Evolutionary conservation across 306 rosid species (phyloP).

Genomic region (Castanea mollissima): DNA sequence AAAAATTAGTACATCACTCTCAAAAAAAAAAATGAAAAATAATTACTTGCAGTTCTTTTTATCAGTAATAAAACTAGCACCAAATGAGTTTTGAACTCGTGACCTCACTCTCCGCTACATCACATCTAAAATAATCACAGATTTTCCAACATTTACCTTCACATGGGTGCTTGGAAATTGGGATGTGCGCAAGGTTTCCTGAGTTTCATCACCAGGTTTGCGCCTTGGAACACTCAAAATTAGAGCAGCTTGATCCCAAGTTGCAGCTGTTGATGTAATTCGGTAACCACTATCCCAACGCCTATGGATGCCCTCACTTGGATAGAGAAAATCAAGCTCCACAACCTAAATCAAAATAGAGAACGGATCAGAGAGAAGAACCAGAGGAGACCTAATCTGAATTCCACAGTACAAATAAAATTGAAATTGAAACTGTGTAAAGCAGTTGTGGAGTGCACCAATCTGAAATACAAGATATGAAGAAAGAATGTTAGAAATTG

Average conservation of each 20-base stretch:
- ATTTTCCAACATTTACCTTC: slow-evolving; percentile 50
- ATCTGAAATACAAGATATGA: not conserved
- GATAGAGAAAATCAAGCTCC: slow-evolving; percentile 97
- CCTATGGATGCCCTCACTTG: slow-evolving; percentile 95
- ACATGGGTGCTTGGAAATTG: slow-evolving; percentile 96
- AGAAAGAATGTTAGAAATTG: not conserved
- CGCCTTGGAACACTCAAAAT: slow-evolving; percentile 88
- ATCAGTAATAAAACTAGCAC: too few species aligned
- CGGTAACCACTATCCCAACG: slow-evolving; percentile 93
- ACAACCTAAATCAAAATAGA: slow-evolving; percentile 54
- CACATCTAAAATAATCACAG: not conserved
- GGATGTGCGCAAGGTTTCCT: slow-evolving; percentile 91
- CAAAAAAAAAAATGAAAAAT: too few species aligned
- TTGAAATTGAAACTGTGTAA: not conserved
- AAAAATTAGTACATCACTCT: not conserved
- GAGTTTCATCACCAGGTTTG: slow-evolving; percentile 86
- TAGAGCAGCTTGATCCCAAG: slow-evolving; percentile 94
- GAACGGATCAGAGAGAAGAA: not conserved
- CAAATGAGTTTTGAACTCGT: not conserved
- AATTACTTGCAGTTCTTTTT: not conserved
- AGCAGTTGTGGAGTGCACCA: not conserved
- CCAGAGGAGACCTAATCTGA: not conserved
- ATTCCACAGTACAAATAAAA: too few species aligned
- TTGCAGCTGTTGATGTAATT: slow-evolving; percentile 92
- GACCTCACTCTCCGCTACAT: not conserved